Base-by-base conservation (phyloP, 164 flowering plant species). In the Sedum album region DNA sequence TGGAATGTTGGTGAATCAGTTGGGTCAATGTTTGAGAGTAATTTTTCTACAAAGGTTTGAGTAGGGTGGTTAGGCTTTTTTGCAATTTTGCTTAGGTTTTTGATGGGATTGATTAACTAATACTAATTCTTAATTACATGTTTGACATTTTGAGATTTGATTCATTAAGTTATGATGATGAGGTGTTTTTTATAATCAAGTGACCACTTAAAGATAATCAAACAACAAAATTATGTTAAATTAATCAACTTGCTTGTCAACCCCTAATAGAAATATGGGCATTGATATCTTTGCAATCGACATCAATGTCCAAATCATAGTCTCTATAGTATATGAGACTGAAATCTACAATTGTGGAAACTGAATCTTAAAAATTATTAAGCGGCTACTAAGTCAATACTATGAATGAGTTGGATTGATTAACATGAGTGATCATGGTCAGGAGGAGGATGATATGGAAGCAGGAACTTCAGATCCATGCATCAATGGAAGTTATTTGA, bases 401-500 rank as follows among this genome's bases (percentile, higher is more conserved):
- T 11, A 10, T 42, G 48, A 8, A 42, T 10, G 17, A 10, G 2
- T 15, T 48, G 53, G 23, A 18, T 48, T 48, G 10, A 5, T 5
- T 48, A n/a, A n/a, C 11, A 9, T 53, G 21, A 1, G 1, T 23
- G 30, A 7, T 21, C 13, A 26, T 57, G 68, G 65, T 26, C 21
- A 15, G 75, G 74, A 61, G 71, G 79, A 53, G 66, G 30, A 21
- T 70, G 67, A 13, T 65, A 68, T 46, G 65, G 72, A 61, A 65
- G 69, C 39, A 68, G 79, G 57, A 25, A 55, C 61, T 11, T 44
- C 48, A 7, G 11, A 13, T 26, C 2, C 31, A 26, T 25, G 31
- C 61, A 26, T 6, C 9, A 15, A 10, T 57, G 62, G 20, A 20
- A 11, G 33, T 30, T 57, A 57, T 13, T 25, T 57, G 5, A 70